phyloP scores from a whole-genome alignment of 2,329 filamentous ascomycete genomes.

The Penicillium polonicum region DNA sequence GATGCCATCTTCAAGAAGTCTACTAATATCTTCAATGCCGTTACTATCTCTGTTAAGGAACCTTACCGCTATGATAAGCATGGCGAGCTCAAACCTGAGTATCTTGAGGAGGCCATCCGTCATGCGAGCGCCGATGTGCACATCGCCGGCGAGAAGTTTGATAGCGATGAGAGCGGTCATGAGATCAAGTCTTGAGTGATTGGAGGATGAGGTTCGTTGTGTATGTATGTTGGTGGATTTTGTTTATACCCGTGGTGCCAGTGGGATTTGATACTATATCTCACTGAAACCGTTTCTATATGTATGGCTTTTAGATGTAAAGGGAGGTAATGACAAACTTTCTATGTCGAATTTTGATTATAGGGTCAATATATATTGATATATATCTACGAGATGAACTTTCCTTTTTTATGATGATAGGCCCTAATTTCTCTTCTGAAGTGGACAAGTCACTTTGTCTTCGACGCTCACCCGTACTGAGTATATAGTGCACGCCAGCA shows the following conservation, averaged over 20 bases:
- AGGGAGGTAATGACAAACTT: not conserved
- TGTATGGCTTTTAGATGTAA: not conserved
- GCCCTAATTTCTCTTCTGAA: no score
- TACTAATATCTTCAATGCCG: constrained; percentile 48
- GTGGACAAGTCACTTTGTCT: not conserved
- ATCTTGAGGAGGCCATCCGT: constrained; percentile 42
- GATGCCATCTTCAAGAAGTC: constrained; percentile 63
- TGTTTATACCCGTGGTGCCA: constrained; percentile 1
- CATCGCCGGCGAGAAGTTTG: constrained; percentile 17
- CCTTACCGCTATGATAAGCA: constrained; percentile 59
- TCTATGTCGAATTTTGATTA: not conserved
- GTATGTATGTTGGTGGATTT: not conserved
- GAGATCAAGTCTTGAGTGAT: constrained; percentile 13
- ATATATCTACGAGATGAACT: not conserved
- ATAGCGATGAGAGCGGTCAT: constrained; percentile 27
- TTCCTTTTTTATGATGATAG: no score
- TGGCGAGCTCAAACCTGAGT: constrained; percentile 52
- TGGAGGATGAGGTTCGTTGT: not conserved
- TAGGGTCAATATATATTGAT: no score
- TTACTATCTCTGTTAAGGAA: constrained; percentile 51
- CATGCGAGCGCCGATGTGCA: constrained; percentile 19
- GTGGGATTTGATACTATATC: not conserved
- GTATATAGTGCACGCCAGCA: not conserved
- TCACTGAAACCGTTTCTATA: not conserved
- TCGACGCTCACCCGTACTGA: no score